Conservation (phyloP, 495 filamentous ascomycete species). For the Glarea lozoyensis region DNA sequence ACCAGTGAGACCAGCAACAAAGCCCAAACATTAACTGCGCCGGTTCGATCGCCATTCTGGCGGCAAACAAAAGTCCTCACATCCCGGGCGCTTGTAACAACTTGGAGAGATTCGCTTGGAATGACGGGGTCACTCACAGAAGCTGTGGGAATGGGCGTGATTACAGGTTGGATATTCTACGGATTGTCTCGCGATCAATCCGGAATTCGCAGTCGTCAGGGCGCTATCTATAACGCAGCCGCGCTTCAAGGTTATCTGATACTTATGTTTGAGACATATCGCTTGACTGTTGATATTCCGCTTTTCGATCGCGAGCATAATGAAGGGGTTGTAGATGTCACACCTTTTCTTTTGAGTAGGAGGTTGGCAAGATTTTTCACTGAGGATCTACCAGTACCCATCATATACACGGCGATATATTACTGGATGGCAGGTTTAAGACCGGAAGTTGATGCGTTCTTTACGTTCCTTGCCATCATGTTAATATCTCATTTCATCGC, state of each 20-base stretch:
- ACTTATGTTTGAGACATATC: conserved; percentile 62
- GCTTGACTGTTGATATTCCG: conserved; percentile 59
- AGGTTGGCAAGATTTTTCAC: conserved; percentile 53
- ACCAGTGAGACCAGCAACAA: background rate
- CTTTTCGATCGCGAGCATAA: conserved; percentile 65
- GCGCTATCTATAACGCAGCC: conserved; percentile 56
- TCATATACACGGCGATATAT: conserved; percentile 56
- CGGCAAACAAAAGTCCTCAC: conserved; percentile 57
- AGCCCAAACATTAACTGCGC: background rate
- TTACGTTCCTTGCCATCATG: conserved; percentile 56
- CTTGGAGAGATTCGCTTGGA: conserved; percentile 63
- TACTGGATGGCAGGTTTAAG: conserved; percentile 74
- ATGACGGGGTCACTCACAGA: conserved; percentile 56
- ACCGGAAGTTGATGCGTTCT: conserved; percentile 47
- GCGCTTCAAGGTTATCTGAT: conserved; percentile 67
- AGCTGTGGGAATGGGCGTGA: conserved; percentile 54
- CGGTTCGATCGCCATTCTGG: conserved; percentile 32
- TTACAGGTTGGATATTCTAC: conserved; percentile 64
- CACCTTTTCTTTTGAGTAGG: conserved; percentile 56
- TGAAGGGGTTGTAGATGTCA: conserved; percentile 60
- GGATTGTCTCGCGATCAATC: conserved; percentile 47
- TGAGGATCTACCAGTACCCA: conserved; percentile 61
- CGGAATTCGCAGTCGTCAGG: conserved; percentile 58
- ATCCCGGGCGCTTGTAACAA: conserved; percentile 53
- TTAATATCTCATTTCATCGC: conserved; percentile 59